Conservation (phyloP, 2,329 filamentous ascomycete species). For the Cryoendolithus antarcticus region DNA sequence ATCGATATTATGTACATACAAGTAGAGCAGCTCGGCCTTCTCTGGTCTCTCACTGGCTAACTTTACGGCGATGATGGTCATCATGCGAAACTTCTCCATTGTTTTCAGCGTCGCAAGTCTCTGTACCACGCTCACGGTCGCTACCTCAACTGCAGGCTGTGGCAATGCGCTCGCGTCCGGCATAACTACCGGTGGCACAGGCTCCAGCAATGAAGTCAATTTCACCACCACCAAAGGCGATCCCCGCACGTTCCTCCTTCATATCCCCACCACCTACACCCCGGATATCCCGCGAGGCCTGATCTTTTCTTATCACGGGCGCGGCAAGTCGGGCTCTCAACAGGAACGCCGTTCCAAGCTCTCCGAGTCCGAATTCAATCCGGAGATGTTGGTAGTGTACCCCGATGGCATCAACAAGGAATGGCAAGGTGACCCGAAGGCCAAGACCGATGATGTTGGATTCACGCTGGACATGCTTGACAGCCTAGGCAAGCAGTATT, state of each 20-base stretch:
- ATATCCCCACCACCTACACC: constrained; percentile 30
- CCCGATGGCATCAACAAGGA: constrained; percentile 27
- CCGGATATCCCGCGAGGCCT: constrained; percentile 25
- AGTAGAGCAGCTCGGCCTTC: too few species aligned
- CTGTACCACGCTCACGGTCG: too few species aligned
- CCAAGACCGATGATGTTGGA: constrained; percentile 29
- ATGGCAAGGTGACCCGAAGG: constrained; percentile 34
- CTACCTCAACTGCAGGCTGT: constrained; percentile 12
- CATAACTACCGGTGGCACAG: constrained; percentile 12
- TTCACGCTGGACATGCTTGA: constrained; percentile 31
- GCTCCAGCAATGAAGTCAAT: constrained; percentile 12
- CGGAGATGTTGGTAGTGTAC: constrained; percentile 33
- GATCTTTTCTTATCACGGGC: constrained; percentile 38
- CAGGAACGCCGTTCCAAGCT: constrained; percentile 34
- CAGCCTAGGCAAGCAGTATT: constrained; percentile 26
- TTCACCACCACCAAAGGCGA: constrained; percentile 11
- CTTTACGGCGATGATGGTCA: too few species aligned
- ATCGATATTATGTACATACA: too few species aligned
- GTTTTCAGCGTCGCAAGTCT: too few species aligned
- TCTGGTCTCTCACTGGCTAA: too few species aligned
- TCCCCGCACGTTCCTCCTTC: constrained; percentile 26
- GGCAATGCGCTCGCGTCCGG: constrained; percentile 10
- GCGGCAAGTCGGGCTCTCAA: constrained; percentile 21
- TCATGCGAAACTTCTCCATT: too few species aligned
- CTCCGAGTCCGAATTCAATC: constrained; percentile 33